These are phyloP conservation scores for Fusarium humuli DNA, from an alignment of 2,329 filamentous ascomycete species.

Conservation along the genomic window DNA sequence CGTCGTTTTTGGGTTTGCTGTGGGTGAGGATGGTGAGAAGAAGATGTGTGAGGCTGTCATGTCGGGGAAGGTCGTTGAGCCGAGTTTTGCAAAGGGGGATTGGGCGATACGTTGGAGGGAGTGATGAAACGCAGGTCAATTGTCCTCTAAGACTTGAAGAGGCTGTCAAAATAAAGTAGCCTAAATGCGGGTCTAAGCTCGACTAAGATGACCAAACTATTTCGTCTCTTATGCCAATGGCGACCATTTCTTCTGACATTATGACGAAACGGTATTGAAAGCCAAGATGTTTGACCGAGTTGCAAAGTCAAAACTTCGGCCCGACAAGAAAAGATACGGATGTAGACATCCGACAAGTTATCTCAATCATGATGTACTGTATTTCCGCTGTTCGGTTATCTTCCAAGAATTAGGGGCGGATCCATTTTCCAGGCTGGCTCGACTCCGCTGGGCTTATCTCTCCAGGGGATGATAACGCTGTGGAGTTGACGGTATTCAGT, in stretches of 20 bases:
- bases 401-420: not conserved
- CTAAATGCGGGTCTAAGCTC: rapidly evolving
- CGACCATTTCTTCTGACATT: not conserved
- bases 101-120: slow-evolving; percentile 70
- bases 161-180: not conserved
- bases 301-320: not conserved
- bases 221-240: not conserved
- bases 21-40: slow-evolving; percentile 22
- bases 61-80: slow-evolving; percentile 68
- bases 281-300: not conserved
- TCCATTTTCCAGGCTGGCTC: not conserved
- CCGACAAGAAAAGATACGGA: slow-evolving; percentile 1
- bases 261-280: not conserved
- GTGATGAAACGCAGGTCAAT: not conserved
- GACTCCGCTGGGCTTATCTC: not conserved
- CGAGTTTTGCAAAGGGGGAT: slow-evolving; percentile 70
- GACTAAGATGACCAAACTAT: too few relatives aligned
- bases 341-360: not conserved
- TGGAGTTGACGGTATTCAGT: not conserved
- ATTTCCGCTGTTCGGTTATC: not conserved
- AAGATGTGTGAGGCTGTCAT: slow-evolving; percentile 70
- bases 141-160: too few relatives aligned
- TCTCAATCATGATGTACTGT: not conserved
- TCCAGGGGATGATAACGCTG: not conserved
- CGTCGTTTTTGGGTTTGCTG: slow-evolving; percentile 65